Evolutionary conservation across 305 asterid genomes (phyloP).

Genomic region (Solanum hybrid): DNA sequence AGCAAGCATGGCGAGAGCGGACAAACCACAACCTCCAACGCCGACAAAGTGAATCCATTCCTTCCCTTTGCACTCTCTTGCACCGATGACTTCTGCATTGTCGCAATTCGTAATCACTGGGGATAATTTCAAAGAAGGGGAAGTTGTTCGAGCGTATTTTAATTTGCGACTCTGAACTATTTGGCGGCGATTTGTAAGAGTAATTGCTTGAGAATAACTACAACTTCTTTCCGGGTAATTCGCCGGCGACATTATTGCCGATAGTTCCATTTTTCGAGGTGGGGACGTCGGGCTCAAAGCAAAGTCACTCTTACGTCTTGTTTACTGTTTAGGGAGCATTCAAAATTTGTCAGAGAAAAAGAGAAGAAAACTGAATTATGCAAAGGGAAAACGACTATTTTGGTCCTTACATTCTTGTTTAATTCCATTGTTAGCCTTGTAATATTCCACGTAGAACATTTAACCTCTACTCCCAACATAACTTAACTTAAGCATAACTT

Average conservation of each 20-base stretch:
- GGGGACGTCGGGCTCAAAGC: background rate
- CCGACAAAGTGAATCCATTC: conserved; percentile 31
- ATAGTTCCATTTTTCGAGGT: background rate
- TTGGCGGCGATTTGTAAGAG: background rate
- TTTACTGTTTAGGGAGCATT: background rate
- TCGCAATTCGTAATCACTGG: background rate
- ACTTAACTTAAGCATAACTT: no score
- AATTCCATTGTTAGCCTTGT: background rate
- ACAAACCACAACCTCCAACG: conserved; percentile 32
- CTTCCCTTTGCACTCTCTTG: background rate
- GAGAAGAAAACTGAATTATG: background rate
- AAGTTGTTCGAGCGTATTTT: background rate
- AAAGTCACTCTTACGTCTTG: background rate
- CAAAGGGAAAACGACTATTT: background rate
- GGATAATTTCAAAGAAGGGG: background rate
- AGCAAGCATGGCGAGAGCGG: conserved; percentile 37
- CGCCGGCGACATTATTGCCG: conserved; percentile 6
- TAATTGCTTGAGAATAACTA: background rate
- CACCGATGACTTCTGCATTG: background rate
- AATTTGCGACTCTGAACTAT: background rate
- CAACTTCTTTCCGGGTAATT: background rate
- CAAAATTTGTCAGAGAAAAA: background rate
- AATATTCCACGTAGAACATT: background rate
- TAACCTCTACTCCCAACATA: background rate
- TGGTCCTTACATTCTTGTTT: background rate